Base-by-base conservation (phyloP, 768 basidiomycete genomes). In the Butyriboletus loyo region DNA sequence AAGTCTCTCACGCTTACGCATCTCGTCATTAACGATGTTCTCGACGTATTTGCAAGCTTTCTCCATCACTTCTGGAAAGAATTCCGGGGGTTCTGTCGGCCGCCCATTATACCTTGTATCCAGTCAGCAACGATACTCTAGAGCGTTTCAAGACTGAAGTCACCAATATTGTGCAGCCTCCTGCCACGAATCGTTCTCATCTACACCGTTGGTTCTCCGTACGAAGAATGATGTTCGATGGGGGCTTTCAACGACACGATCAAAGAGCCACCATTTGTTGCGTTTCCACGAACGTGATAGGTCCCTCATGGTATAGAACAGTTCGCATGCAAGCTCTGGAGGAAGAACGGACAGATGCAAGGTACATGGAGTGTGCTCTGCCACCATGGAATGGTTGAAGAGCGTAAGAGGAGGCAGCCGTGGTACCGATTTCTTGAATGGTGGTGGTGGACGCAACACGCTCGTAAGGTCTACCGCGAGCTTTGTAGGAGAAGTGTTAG, bases 221-320 rank as follows among this genome's bases (percentile, higher is more conserved):
- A 80, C 82, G 69, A 80, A 92, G 68, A 92, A 90, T 1, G 86
- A 81, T 1, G 90, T 88, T n/a, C 82, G 75, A 70, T 92, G 90
- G 4, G 90, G 89, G 59, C 87, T 89, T 69, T 92, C 88, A 2
- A 92, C 91, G 14, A 92, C 55, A 21, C 84, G 76, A 61, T 92
- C 89, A 66, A 89, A 86, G 19, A 92, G 75, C 85, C 85, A 92
- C 91, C 90, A 92, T 59, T 84, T 87, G 55, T 87, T 89, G 45
- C 82, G 74, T 55, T 78, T 72, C 90, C 89, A 92, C 8, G 68
- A 60, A 36, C 69, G 74, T 19, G 89, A 83, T 15, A 76, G 71
- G 43, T 83, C 76, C 14, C 86, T 54, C 87, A 92, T 85, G 0
- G 75, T 76, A 56, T 91, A 84, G 66, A 89, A 92, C 21, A 92